phyloP scores from a whole-genome alignment of 228 moss, liverwort and hornwort genomes.

The Sphagnum magellanicum region DNA sequence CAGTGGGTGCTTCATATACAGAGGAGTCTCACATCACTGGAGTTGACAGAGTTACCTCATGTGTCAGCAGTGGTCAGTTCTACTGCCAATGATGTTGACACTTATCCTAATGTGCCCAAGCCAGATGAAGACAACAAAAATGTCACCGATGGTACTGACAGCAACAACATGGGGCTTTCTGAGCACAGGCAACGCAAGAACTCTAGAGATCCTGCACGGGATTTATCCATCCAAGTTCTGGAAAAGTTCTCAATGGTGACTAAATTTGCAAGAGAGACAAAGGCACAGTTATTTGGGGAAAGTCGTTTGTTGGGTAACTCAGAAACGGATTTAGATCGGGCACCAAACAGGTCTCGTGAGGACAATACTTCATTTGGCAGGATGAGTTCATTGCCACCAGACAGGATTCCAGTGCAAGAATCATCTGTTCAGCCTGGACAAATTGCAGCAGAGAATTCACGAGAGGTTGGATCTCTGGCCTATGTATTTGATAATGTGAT shows the following conservation, averaged over 20 bases:
- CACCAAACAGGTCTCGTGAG: conserved; percentile 26
- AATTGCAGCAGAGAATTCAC: conserved; percentile 14
- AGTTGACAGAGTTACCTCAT: conserved; percentile 59
- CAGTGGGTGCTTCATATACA: conserved; percentile 15
- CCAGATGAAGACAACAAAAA: conserved; percentile 1
- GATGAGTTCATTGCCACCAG: conserved; percentile 11
- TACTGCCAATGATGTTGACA: conserved; percentile 15
- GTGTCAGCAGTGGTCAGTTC: conserved; percentile 13
- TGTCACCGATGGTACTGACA: conserved; percentile 11
- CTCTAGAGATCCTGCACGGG: conserved; percentile 47
- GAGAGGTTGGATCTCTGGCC: too few species aligned
- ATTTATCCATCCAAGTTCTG: conserved; percentile 71
- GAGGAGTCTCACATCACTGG: conserved; percentile 86
- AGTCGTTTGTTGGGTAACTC: conserved; percentile 50
- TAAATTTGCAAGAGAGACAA: conserved; percentile 82
- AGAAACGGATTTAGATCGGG: conserved; percentile 39
- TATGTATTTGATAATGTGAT: too few species aligned
- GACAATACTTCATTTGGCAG: conserved; percentile 13
- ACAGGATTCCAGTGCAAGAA: conserved; percentile 14
- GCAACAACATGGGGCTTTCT: conserved; percentile 16
- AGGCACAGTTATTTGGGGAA: conserved; percentile 74
- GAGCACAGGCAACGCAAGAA: conserved; percentile 14
- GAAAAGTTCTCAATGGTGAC: conserved; percentile 95
- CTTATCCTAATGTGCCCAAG: conserved; percentile 18
- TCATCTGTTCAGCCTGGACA: conserved; percentile 17